Evolutionary conservation across 2,329 filamentous ascomycete species (phyloP).

Genomic region (Piedraia hortae): DNA sequence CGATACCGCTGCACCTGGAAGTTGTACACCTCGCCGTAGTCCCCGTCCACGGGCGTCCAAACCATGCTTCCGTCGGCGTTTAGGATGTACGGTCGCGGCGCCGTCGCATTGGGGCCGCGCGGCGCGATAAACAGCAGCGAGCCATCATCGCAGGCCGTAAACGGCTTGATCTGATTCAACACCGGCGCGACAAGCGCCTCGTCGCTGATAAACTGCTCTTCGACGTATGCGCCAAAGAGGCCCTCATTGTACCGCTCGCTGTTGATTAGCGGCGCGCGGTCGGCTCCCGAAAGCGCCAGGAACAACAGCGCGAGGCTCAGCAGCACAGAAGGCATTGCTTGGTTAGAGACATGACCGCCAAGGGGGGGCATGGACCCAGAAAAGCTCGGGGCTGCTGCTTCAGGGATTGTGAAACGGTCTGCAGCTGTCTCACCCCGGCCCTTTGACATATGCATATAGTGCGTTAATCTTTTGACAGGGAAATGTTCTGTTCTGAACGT

Average conservation of each 20-base stretch:
- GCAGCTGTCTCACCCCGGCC: too few species aligned
- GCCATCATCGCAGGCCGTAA: constrained; percentile 10
- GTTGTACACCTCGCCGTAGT: constrained; percentile 17
- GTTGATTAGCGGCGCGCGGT: constrained; percentile 4
- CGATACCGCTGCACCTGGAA: constrained; percentile 19
- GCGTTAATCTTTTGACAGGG: too few species aligned
- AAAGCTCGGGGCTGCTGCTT: too few species aligned
- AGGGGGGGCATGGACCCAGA: too few species aligned
- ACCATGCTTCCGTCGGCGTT: constrained; percentile 5
- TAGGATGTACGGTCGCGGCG: constrained; percentile 3
- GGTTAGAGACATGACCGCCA: too few species aligned
- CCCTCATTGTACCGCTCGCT: constrained; percentile 11
- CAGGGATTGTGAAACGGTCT: too few species aligned
- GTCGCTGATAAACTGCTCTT: constrained; percentile 12
- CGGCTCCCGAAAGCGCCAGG: constrained; percentile 1
- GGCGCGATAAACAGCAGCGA: constrained; percentile 8
- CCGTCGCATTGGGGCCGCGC: constrained; percentile 6
- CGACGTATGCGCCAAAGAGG: constrained; percentile 13
- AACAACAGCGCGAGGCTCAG: too few species aligned
- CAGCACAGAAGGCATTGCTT: too few species aligned
- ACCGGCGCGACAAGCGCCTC: constrained; percentile 12
- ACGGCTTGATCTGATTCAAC: constrained; percentile 9
- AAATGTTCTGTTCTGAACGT: too few species aligned
- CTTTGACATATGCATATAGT: too few species aligned
- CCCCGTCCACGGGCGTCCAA: constrained; percentile 5